Base-by-base conservation (phyloP, 495 filamentous ascomycete species). In the Parathielavia hyrcaniae region DNA sequence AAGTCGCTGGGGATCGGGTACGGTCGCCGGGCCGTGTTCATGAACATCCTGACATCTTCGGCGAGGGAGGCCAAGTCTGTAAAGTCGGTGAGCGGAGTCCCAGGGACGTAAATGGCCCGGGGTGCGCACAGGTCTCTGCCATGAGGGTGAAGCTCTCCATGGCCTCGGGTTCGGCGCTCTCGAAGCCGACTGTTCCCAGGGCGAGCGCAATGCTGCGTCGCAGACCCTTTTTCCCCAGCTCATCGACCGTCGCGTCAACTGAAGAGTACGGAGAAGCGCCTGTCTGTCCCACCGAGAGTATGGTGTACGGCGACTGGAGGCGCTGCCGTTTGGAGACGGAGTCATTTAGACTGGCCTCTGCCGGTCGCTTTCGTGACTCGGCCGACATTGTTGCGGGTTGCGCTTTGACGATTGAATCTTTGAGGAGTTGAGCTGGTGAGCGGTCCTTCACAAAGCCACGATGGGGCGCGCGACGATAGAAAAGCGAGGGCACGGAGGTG, bases 141-240 rank as follows among this genome's bases (percentile, higher is more conserved):
- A 64, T 54, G 14, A 64, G 49, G 0, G 70, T 69, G 26, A 78
- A 78, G 56, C 66, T 69, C 60, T 78, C 75, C 44, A 79, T 58
- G 3, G 75, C 75, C 10, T 75, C 73, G 10, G 68, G 64, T 13
- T 59, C 64, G 10, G 74, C 67, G 17, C 63, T 50, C 14, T 75
- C 71, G 50, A 77, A 79, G 30, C 77, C 77, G 6, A 75, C 68
- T 20, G 73, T 66, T 22, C 72, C 50, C 55, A 79, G 55, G 5
- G 64, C 65, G 38, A 78, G 46, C 0, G 63, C 69, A 39, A 79
- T 70, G 48, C 71, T 68, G 35, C 75, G 69, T 23, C 67, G 68
- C 35, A 79, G 45, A 4, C 70, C 74, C 19, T 61, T 61, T 35
- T 68, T 70, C 4, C 73, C 73, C 49, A 73, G 44, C 36, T 61